Percentiles rank a stretch among this genome's conserved stretches.
Conservation (phyloP, 192 early-diverging fungal genomes). For the Chytriomyces hyalinus region DNA sequence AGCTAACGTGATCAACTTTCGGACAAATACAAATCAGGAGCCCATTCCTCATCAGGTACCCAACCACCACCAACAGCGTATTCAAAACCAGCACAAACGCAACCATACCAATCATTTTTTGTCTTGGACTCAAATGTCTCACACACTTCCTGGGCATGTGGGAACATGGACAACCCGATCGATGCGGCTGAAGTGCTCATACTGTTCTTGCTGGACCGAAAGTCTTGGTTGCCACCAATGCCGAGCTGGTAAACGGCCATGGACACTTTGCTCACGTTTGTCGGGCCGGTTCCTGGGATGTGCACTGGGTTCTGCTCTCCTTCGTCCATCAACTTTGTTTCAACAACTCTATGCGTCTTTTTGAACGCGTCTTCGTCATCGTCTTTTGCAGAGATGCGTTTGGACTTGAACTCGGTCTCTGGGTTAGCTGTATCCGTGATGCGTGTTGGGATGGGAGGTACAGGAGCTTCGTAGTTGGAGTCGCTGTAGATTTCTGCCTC, state of each 20-base stretch:
- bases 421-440: no score
- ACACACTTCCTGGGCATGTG: slow-evolving; percentile 34
- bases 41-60: slow-evolving; percentile 10
- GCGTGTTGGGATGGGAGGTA: no score
- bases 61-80: slow-evolving; percentile 9
- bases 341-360: not conserved
- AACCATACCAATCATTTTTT: slow-evolving; percentile 1
- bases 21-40: slow-evolving; percentile 4
- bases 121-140: slow-evolving; percentile 31
- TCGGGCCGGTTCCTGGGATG: not conserved
- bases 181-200: slow-evolving; percentile 17
- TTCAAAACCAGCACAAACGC: slow-evolving; percentile 21
- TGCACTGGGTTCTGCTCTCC: not conserved
- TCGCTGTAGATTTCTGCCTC: no score
- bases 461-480: no score
- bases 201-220: not conserved
- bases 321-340: not conserved
- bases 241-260: not conserved
- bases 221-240: not conserved
- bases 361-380: not conserved
- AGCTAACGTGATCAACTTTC: slow-evolving; percentile 13
- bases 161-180: slow-evolving; percentile 24
- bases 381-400: not conserved
- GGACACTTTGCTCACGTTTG: not conserved
- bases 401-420: no score